These are phyloP conservation scores for Apiospora sp. DNA, from an alignment of 2,329 filamentous ascomycete species.

Conservation along the genomic window DNA sequence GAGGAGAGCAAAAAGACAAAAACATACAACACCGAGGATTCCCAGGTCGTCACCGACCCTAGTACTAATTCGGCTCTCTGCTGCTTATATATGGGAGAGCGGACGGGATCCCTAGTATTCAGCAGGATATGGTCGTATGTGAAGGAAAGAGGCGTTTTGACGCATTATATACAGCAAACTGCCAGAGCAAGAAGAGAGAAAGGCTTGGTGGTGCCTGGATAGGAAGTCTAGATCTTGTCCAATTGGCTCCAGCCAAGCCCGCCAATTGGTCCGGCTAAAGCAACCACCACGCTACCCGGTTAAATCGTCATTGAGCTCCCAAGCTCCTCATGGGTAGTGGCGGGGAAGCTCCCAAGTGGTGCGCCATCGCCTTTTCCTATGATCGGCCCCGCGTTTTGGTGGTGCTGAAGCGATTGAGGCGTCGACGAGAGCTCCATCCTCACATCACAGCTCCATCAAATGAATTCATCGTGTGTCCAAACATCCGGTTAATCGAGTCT, in stretches of 20 bases:
- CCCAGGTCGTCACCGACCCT: no score
- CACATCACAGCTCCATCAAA: slow-evolving; percentile 4
- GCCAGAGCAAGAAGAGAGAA: no score
- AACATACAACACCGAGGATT: no score
- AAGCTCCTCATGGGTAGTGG: slow-evolving; percentile 1
- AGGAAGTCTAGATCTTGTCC: background rate
- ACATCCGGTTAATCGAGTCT: slow-evolving; percentile 12
- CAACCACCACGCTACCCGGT: background rate
- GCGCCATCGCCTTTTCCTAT: background rate
- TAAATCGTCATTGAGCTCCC: background rate
- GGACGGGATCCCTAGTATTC: no score
- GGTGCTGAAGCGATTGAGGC: background rate
- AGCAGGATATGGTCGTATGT: no score
- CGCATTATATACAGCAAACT: no score
- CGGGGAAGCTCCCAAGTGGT: slow-evolving; percentile 3
- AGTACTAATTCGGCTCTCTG: no score
- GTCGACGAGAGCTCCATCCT: background rate
- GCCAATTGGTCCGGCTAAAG: background rate
- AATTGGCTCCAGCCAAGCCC: background rate
- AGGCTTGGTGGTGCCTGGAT: no score
- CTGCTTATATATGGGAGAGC: no score
- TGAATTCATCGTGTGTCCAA: background rate
- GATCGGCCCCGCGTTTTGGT: slow-evolving; percentile 4
- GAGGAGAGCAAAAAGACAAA: no score
- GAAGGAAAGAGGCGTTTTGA: no score